Evolutionary conservation across 176 grass and related monocot genomes (phyloP).

Genomic region (Canna indica): DNA sequence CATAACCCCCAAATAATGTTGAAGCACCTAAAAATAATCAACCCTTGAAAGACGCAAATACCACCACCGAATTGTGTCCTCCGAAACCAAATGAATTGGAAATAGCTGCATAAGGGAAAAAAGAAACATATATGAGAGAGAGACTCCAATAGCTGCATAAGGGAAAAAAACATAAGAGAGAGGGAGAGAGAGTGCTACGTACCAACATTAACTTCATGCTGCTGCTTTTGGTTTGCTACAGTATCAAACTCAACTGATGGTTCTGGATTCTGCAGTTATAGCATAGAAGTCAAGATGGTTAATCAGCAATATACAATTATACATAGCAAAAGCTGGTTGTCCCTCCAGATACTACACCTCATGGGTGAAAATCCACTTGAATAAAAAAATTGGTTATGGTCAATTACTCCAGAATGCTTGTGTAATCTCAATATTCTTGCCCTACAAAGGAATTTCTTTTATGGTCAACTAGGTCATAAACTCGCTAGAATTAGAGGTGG

Average conservation of each 20-base stretch:
- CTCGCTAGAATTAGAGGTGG: background rate
- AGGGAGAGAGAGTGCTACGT: constrained; percentile 21
- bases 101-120: constrained; percentile 39
- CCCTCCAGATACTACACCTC: no score
- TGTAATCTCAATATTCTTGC: background rate
- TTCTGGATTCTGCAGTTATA: constrained; percentile 51
- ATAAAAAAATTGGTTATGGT: background rate
- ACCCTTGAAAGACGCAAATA: constrained; percentile 93
- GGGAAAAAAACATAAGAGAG: background rate
- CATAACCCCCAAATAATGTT: background rate
- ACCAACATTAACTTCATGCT: constrained; percentile 98
- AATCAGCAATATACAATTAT: background rate
- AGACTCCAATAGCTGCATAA: constrained; percentile 26
- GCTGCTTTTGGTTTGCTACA: constrained; percentile 72
- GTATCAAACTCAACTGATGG: constrained; percentile 84
- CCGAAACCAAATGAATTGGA: constrained; percentile 98
- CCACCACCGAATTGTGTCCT: constrained; percentile 92
- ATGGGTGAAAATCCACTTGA: no score
- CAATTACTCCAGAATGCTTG: background rate
- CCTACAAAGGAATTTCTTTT: background rate
- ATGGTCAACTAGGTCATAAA: background rate
- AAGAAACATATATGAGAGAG: constrained; percentile 3
- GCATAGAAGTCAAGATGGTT: background rate
- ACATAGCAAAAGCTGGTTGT: no score
- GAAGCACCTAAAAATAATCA: constrained; percentile 13